Base-by-base conservation (phyloP, 2,329 filamentous ascomycete species). In the Meredithiella fracta region DNA sequence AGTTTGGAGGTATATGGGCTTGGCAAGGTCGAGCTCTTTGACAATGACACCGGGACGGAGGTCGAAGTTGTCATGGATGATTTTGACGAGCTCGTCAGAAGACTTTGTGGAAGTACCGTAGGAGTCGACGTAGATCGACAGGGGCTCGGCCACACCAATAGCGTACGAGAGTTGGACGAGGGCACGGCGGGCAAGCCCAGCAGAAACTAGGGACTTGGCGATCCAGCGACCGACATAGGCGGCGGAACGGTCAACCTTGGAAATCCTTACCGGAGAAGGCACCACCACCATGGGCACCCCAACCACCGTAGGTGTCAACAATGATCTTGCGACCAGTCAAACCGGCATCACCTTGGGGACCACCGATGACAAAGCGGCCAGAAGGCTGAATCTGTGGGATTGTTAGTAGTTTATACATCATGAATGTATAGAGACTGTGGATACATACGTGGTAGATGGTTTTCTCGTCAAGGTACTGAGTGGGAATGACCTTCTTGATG, bases 201-300 rank as follows among this genome's bases (percentile, higher is more conserved):
- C 86, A 66, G 82, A 74, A 64, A 98, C 87, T 62, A 98, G 81
- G 44, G 92, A 98, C 82, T 98, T 98, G 75, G 92, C 92, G 71
- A 98, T 90, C 92, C 92, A 98, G 70, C 92, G 89, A 64, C 80
- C 90, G 64, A 97, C 83, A 77, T 98, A 98, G 67, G 92, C 92
- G 63, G 92, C 92, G 55, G 92, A 97, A 66, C 92, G 87, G 71
- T 98, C 92, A 73, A 98, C 92, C 82, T 98, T 98, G 80, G 89
- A 96, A 98, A 73, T 98, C 92, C 85, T 98, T 98, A 68, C 92
- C 92, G 67, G 92, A 97, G 86, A 98, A 98, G 72, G 92, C 92
- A 85, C 92, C 92, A 79, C 92, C 92, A 79, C 92, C 92, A 80
- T 98, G 92, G 65, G 92, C 92, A 76, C 92, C 92, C 92, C 92